Base-by-base conservation (phyloP, 2,329 filamentous ascomycete genomes). In the Cordyceps cicadae region DNA sequence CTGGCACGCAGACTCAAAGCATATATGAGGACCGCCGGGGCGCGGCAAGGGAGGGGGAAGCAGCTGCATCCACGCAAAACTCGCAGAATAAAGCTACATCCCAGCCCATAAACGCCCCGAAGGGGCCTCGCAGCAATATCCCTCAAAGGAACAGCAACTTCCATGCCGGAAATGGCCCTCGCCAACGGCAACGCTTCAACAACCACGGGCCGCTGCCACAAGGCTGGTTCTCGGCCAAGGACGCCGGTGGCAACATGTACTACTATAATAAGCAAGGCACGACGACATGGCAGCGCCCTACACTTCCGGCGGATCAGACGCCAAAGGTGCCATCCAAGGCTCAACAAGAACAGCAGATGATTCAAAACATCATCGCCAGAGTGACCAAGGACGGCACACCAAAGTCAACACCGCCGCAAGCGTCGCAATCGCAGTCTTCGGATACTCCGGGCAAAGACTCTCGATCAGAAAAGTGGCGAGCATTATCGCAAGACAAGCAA, bases 301-400 rank as follows among this genome's bases (percentile, higher is more conserved):
- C 84, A 2, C 78, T 81, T 54, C 84, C 91, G 7, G 77, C 83
- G 24, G 85, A 90, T 50, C 79, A 81, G 26, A 76, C 81, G 7
- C 77, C 83, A 1, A 90, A 87, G 68, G 81, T 80, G 9, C 85
- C 87, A n/a, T 83, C 86, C 59, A 87, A 79, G 67, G 79, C 79
- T 3, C 74, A 79, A 63, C 79, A 86, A 66, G 79, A 90, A 65
- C 84, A 90, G 64, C 85, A 92, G 68, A 80, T 85, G 15, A 79
- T 97, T 24, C 89, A 96, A 69, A 90, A 91, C 67, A 91, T 92
- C 63, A 92, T 92, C 64, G 87, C 95, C 65, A 88, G 86, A 61
- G 89, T 96, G 53, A 92, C 90, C 53, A 90, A 90, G 68, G 84
- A 87, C 62, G 68, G 73, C 12, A 72, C 72, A 1, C 84, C 84